Conservation (phyloP, 2,329 filamentous ascomycete genomes). For the Monilinia laxa region DNA sequence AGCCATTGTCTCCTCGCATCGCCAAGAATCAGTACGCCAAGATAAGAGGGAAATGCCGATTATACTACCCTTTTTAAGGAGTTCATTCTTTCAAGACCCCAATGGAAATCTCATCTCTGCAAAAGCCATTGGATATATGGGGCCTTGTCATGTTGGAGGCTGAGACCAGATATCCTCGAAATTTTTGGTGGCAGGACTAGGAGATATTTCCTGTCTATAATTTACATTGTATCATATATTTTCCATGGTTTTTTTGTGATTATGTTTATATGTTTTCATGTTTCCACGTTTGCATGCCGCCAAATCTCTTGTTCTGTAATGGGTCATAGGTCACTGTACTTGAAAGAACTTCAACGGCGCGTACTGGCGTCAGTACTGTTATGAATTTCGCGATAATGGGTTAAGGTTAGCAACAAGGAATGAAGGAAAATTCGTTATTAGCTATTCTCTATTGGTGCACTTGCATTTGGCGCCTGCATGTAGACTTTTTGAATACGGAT, state of each 20-base stretch:
- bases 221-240: too few relatives aligned
- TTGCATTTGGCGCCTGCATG: background rate
- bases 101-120: too few relatives aligned
- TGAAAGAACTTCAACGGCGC: background rate
- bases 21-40: too few relatives aligned
- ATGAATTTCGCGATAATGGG: background rate
- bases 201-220: background rate
- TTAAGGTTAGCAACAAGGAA: background rate
- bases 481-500: background rate
- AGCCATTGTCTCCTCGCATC: background rate
- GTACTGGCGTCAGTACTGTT: background rate
- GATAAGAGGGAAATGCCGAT: too few relatives aligned
- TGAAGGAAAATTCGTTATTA: background rate
- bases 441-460: background rate
- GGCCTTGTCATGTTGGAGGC: too few relatives aligned
- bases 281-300: background rate
- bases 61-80: too few relatives aligned
- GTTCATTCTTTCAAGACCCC: too few relatives aligned
- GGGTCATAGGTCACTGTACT: background rate
- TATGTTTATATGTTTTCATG: too few relatives aligned
- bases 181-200: too few relatives aligned
- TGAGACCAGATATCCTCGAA: too few relatives aligned
- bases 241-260: too few relatives aligned
- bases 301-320: background rate
- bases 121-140: too few relatives aligned